A percentile compares a stretch with the other conserved stretches of the same genome.
Evolutionary conservation across 192 early-diverging fungal species (phyloP).

Genomic region (Pilaira anomala): DNA sequence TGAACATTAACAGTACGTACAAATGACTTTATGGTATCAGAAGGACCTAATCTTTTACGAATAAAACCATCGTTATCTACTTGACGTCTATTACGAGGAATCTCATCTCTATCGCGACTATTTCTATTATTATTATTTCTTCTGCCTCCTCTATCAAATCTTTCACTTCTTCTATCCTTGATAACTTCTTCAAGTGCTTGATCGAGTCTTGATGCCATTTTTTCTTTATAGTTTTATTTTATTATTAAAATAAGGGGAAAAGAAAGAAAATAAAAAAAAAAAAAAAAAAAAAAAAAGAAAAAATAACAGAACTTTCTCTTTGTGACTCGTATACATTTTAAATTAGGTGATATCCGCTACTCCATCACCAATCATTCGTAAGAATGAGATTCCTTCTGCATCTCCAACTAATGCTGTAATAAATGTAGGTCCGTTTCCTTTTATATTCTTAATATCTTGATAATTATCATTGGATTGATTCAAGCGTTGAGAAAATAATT

Average conservation of each 20-base stretch:
- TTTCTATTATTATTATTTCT: neutral
- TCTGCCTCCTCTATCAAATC: neutral
- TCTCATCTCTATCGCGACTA: neutral
- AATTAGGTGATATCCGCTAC: constrained; percentile 15
- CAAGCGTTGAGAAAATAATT: neutral
- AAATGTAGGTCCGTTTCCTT: constrained; percentile 1
- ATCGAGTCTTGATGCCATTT: constrained; percentile 20
- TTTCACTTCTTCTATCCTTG: constrained; percentile 18
- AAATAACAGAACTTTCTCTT: neutral
- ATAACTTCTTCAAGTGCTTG: constrained; percentile 24
- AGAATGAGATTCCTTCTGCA: constrained; percentile 21
- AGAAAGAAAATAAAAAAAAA: neutral
- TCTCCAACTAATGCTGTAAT: constrained; percentile 22
- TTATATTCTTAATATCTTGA: neutral
- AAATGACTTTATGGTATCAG: constrained; percentile 5
- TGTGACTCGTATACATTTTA: neutral
- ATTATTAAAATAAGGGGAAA: neutral
- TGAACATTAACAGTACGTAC: constrained; percentile 17
- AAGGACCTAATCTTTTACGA: constrained; percentile 3
- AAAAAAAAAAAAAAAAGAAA: neutral
- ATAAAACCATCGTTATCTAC: neutral
- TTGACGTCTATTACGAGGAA: constrained; percentile 2
- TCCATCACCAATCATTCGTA: constrained; percentile 22
- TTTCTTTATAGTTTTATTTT: neutral
- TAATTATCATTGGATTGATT: neutral